phyloP scores from a whole-genome alignment of 1,284 basidiomycete species.

The Pseudozyma tsukubaensis region DNA sequence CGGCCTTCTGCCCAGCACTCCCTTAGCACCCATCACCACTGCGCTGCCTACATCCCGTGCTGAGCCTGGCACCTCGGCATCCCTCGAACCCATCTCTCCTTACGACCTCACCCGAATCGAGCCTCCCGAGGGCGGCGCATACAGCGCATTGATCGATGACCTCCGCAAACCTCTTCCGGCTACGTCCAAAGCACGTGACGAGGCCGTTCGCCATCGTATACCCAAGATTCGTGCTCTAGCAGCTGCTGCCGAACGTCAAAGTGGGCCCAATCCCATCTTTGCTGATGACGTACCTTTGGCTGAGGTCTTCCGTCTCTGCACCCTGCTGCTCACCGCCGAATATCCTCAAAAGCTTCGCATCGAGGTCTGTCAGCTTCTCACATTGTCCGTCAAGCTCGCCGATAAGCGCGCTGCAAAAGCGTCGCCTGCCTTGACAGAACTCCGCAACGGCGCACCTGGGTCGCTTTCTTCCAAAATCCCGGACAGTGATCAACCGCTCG shows the following conservation, averaged over 20 bases:
- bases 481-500: slow-evolving; percentile 57
- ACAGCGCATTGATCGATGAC: slow-evolving; percentile 35
- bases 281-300: slow-evolving; percentile 46
- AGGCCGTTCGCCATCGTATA: slow-evolving; percentile 41
- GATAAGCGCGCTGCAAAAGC: slow-evolving; percentile 49
- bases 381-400: slow-evolving; percentile 49
- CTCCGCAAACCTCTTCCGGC: slow-evolving; percentile 48
- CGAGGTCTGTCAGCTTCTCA: slow-evolving; percentile 50
- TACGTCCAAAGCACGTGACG: slow-evolving; percentile 29
- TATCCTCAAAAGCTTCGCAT: slow-evolving; percentile 47
- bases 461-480: slow-evolving; percentile 56
- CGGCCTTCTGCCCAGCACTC: slow-evolving; percentile 29
- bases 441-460: slow-evolving; percentile 57
- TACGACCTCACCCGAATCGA: slow-evolving; percentile 33
- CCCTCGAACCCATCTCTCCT: slow-evolving; percentile 41
- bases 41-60: slow-evolving; percentile 26
- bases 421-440: slow-evolving; percentile 50
- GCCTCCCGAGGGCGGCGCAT: slow-evolving; percentile 32
- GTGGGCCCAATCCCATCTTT: slow-evolving; percentile 33
- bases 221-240: slow-evolving; percentile 42
- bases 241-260: slow-evolving; percentile 46
- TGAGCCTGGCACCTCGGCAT: slow-evolving; percentile 19
- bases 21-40: slow-evolving; percentile 46
- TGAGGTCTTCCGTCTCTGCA: slow-evolving; percentile 54
- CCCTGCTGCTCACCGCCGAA: slow-evolving; percentile 48